Evolutionary conservation across 164 flowering plant species (phyloP), one percentile per base, ranked within the genome.

Genomic region (Stephania japonica): DNA sequence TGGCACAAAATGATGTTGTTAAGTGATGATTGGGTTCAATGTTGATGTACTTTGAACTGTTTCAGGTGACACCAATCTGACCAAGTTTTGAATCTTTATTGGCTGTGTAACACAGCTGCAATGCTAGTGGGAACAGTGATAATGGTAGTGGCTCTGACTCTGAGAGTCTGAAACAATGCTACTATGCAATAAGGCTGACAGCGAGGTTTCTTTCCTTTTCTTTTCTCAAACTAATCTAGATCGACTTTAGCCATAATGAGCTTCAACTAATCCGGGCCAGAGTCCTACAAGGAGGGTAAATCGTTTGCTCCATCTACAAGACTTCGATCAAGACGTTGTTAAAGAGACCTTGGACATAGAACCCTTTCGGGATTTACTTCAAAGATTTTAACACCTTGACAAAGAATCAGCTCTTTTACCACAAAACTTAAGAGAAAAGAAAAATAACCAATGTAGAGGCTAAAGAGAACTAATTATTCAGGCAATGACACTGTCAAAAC

Each of bases 401-500:
- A 56, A 7, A 56, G 62, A 56, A 16, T 56, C 2, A 14, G 62
- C 19, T 16, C 23, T 56, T 53, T 5, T 10, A 53, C 18, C 38
- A 32, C 38, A 32, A 32, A 32, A 4, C 38, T 32, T 32, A 32
- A 32, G 38, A 32, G 38, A 32, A 32, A 32, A 32, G 38, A 32
- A 53, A 53, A 53, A 53, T 16, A 21, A 13, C 38, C 32, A 65
- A 26, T 24, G 38, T 12, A 21, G 26, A 56, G 19, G 66, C 65
- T 25, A 70, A 21, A 53, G 21, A 50, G 44, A 16, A 70, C 65
- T 85, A 59, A 56, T 70, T 59, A 70, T 70, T 70, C 62, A 49
- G 78, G 14, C 78, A 84, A 81, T 82, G 89, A 73, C 91, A 84
- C 78, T 87, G 44, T 11, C 53, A 11, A 47, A 47, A 9, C 50